Base-by-base conservation (phyloP, 2,329 filamentous ascomycete species). In the Colletotrichum shisoi region DNA sequence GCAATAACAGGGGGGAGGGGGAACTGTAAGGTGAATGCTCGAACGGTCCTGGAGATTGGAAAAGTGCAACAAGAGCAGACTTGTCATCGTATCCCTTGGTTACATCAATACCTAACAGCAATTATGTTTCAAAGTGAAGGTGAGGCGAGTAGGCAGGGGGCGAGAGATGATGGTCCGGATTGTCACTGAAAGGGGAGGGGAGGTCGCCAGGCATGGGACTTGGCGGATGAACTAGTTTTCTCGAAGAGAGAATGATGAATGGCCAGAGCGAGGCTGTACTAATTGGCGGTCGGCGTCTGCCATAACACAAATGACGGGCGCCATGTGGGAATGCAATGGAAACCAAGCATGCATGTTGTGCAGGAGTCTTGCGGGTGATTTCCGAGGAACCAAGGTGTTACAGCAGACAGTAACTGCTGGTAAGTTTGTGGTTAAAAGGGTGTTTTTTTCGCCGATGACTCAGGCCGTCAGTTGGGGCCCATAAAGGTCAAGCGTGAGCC, bases 91-190 rank as follows among this genome's bases (percentile, higher is more conserved):
- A 68, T 67, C 40, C 61, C 57, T 62, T 62, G 66, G 53, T 46
- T 68, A 68, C 57, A 68, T 67, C 66, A 68, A 68, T 67, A 68
- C 66, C 63, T 68, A 68, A 67, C 57, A 68, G 44, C 54, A 34
- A 68, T 68, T 68, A 67, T 68, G 44, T 62, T 65, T 31, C 48
- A 59, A 31, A 42, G 11, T 53, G 17, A 12, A 15, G n/a, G 40
- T 12, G 13, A 37, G 31, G 53, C 24, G 21, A 39, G 45, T 15
- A 37, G 37, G 39, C 24, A 31, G 17, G 8, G 24, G 52, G 13
- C 51, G 46, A 60, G 34, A 15, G 19, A 21, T 15, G n/a, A 15
- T 8, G 40, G 40, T 31, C 27, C 27, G 7, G 24, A 17, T 15
- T 15, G 19, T n/a, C 27, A 51, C 17, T 34, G n/a, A 6, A 19